Evolutionary conservation across 306 rosid genomes (phyloP).

Genomic region (Vigna nakashimae): DNA sequence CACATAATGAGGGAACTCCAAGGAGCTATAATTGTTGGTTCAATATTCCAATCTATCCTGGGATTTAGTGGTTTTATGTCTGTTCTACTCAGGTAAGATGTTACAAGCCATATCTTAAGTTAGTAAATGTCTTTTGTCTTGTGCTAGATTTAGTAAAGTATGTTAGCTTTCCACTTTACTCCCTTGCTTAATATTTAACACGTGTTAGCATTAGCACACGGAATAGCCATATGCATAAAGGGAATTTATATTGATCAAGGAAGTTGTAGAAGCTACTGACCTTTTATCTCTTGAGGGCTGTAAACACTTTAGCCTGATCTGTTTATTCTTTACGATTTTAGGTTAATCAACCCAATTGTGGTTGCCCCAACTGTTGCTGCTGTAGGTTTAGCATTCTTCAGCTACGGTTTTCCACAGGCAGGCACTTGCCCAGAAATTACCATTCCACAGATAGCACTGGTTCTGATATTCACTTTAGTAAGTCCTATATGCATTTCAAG

Average conservation of each 20-base stretch:
- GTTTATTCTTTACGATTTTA: conserved; percentile 41
- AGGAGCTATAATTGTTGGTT: conserved; percentile 93
- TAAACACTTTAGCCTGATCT: background rate
- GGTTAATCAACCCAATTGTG: conserved; percentile 90
- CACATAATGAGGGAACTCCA: conserved; percentile 98
- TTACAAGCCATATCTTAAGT: conserved; percentile 25
- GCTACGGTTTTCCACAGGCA: conserved; percentile 96
- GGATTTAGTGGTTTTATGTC: conserved; percentile 94
- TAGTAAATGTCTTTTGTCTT: conserved; percentile 4
- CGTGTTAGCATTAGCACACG: background rate
- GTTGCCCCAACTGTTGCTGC: conserved; percentile 98
- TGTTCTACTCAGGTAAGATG: conserved; percentile 74
- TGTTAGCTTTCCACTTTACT: conserved; percentile 3
- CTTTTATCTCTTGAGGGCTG: conserved; percentile 14
- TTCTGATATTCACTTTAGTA: conserved; percentile 83
- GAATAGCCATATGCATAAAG: conserved; percentile 17
- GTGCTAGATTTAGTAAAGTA: conserved; percentile 27
- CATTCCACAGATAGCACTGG: conserved; percentile 78
- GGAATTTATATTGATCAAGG: conserved; percentile 33
- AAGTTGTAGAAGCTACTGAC: conserved; percentile 29
- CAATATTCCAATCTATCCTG: conserved; percentile 82
- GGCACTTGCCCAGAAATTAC: conserved; percentile 92
- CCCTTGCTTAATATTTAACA: background rate
- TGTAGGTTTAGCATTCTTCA: conserved; percentile 91
- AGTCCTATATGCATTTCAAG: conserved; percentile 40